A percentile compares a stretch with the other conserved stretches of the same genome.
Evolutionary conservation across 441 rosid genomes (phyloP).

Genomic region (Pelargonium australe): DNA sequence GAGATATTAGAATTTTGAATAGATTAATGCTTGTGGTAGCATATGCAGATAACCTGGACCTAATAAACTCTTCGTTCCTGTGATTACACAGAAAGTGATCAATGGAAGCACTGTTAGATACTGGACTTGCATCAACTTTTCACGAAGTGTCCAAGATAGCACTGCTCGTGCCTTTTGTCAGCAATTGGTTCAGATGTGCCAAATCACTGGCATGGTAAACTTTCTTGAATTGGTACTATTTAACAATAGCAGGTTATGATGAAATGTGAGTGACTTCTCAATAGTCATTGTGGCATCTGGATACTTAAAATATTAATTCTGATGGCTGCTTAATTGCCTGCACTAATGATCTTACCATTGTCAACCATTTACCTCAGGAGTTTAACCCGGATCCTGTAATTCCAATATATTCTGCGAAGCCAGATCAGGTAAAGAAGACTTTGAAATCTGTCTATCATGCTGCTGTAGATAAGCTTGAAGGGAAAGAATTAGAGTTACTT

Average conservation of each 20-base stretch:
- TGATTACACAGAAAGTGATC: conserved; percentile 67
- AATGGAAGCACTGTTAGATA: conserved; percentile 85
- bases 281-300: neutral
- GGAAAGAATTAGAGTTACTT: conserved; percentile 88
- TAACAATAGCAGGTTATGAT: neutral
- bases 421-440: conserved; percentile 96
- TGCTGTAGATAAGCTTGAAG: conserved; percentile 58
- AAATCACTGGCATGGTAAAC: conserved; percentile 91
- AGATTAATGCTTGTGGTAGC: conserved; percentile 6
- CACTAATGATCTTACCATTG: neutral
- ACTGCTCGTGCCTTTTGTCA: conserved; percentile 82
- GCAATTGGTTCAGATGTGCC: conserved; percentile 93
- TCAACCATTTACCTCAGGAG: conserved; percentile 39
- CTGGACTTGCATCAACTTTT: conserved; percentile 96
- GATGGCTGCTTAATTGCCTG: conserved; percentile 2
- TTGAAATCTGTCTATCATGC: conserved; percentile 75
- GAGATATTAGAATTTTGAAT: neutral
- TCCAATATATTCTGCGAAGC: conserved; percentile 74
- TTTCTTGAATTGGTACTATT: conserved; percentile 7
- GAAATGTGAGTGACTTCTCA: neutral
- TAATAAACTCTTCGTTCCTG: conserved; percentile 3
- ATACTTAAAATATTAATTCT: neutral
- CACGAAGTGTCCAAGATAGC: conserved; percentile 83
- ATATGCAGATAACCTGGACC: conserved; percentile 5
- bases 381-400: conserved; percentile 85